phyloP scores from a whole-genome alignment of 495 filamentous ascomycete genomes.

The Lasiosphaeria miniovina region DNA sequence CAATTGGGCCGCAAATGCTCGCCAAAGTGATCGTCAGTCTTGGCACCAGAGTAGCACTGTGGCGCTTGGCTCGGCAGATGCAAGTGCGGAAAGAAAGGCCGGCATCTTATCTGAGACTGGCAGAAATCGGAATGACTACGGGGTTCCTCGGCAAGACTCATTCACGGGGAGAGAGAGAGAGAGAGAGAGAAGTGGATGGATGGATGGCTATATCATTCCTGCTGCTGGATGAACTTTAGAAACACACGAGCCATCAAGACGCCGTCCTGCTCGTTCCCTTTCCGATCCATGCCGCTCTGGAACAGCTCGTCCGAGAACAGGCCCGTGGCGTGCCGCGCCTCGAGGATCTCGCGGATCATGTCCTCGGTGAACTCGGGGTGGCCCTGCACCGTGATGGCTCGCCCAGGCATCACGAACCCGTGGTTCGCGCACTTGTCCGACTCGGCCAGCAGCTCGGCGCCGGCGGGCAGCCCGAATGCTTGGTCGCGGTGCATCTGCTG shows the following conservation, averaged over 20 bases:
- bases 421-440: constrained; percentile 71
- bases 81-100: too few species aligned
- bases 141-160: too few species aligned
- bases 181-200: neutral
- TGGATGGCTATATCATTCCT: neutral
- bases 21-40: too few species aligned
- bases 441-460: constrained; percentile 60
- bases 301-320: constrained; percentile 64
- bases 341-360: constrained; percentile 69
- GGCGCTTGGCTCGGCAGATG: too few species aligned
- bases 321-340: constrained; percentile 54
- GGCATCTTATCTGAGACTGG: too few species aligned
- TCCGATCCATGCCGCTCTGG: constrained; percentile 63
- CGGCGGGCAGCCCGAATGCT: constrained; percentile 61
- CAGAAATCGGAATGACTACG: too few species aligned
- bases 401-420: constrained; percentile 68
- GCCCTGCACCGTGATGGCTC: constrained; percentile 78
- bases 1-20: too few species aligned
- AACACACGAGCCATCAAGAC: constrained; percentile 65
- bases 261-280: constrained; percentile 69
- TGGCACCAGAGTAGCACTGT: too few species aligned
- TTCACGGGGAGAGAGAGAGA: neutral
- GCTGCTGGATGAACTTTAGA: constrained; percentile 67
- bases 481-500: constrained; percentile 91
- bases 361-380: constrained; percentile 84